Evolutionary conservation across 805 yeast species (phyloP).

Genomic region (Ogataea philodendri): DNA sequence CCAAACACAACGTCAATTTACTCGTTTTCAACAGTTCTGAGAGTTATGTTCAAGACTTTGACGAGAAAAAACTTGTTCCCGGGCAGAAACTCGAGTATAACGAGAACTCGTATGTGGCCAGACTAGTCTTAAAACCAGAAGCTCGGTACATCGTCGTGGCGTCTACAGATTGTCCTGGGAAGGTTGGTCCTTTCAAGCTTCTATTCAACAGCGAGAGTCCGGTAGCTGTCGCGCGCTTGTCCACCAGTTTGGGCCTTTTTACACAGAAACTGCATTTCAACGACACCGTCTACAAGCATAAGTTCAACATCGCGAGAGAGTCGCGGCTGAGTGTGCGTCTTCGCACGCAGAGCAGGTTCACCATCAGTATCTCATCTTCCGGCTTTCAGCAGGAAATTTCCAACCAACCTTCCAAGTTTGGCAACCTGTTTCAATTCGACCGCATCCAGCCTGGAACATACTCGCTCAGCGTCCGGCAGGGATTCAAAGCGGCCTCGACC

Average conservation of each 20-base stretch:
- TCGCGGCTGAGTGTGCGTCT: not conserved
- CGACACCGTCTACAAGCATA: not conserved
- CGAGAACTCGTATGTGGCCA: conserved; percentile 23
- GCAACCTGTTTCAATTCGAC: not conserved
- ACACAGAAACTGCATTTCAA: conserved; percentile 1
- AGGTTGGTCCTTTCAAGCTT: conserved; percentile 33
- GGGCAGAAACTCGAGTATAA: conserved; percentile 36
- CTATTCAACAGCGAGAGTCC: conserved; percentile 26
- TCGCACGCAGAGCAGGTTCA: not conserved
- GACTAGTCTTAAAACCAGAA: conserved; percentile 28
- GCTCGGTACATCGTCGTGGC: conserved; percentile 45
- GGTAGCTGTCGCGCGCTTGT: conserved; percentile 9
- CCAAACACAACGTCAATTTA: conserved; percentile 33
- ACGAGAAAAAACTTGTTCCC: conserved; percentile 31
- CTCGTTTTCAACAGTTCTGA: conserved; percentile 44
- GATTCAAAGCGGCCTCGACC: not conserved
- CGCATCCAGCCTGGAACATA: conserved; percentile 1
- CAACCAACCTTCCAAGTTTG: conserved; percentile 3
- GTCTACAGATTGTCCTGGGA: conserved; percentile 43
- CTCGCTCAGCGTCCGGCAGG: not conserved
- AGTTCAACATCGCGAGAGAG: conserved; percentile 4
- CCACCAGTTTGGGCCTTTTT: conserved; percentile 16
- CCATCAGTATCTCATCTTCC: not conserved
- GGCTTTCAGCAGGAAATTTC: not conserved
- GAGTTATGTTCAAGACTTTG: conserved; percentile 26